A percentile compares a stretch with the other conserved stretches of the same genome.
Conservation (phyloP, 441 rosid genomes). For the Eruca vesicaria region DNA sequence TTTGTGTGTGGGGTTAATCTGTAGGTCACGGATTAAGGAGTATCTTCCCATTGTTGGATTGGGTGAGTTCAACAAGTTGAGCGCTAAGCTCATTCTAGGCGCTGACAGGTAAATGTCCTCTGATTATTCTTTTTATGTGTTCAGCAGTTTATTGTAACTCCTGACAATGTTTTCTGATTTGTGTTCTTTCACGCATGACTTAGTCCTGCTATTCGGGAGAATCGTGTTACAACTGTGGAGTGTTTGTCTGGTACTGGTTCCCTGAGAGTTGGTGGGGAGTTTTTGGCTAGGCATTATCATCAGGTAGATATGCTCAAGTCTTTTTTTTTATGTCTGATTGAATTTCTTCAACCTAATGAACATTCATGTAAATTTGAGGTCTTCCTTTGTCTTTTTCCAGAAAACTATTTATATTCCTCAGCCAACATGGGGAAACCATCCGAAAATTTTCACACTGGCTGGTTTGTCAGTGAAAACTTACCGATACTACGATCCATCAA, state of each 20-base stretch:
- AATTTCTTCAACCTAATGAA: background rate
- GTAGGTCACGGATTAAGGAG: conserved; percentile 83
- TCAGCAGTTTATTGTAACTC: background rate
- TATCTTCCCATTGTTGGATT: conserved; percentile 95
- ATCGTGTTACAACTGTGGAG: conserved; percentile 87
- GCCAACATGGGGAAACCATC: conserved; percentile 99
- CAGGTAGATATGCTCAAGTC: conserved; percentile 43
- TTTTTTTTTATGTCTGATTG: background rate
- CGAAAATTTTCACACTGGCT: conserved; percentile 75
- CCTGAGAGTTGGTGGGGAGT: conserved; percentile 92
- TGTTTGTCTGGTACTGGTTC: conserved; percentile 99
- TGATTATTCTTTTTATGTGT: background rate
- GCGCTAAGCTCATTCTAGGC: conserved; percentile 93
- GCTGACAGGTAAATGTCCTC: conserved; percentile 54
- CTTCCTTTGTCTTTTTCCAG: conserved; percentile 43
- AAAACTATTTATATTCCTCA: conserved; percentile 78
- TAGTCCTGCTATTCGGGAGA: conserved; percentile 80
- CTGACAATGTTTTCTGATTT: background rate
- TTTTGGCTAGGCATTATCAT: conserved; percentile 86
- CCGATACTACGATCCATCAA: conserved; percentile 87
- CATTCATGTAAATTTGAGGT: background rate
- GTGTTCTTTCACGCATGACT: conserved; percentile 13
- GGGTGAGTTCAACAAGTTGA: conserved; percentile 88
- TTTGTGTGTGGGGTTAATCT: background rate
- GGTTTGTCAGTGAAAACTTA: conserved; percentile 82